Evolutionary conservation across 257 asterid genomes (phyloP).

Genomic region (Primulina tabacum): DNA sequence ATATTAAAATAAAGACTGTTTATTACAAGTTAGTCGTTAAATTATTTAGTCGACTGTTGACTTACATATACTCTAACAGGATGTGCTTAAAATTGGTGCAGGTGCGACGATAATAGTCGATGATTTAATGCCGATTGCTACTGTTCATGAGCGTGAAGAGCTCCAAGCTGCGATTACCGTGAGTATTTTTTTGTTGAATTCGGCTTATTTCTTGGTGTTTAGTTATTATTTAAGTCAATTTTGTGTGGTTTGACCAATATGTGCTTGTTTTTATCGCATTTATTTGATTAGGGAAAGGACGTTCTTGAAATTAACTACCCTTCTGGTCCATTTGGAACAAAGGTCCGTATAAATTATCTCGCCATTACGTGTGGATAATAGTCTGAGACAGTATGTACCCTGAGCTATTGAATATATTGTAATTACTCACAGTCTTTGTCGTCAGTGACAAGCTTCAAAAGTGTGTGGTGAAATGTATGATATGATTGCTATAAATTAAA

Average conservation of each 20-base stretch:
- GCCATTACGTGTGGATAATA: constrained; percentile 1
- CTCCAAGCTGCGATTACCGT: constrained; percentile 83
- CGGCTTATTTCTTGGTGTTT: neutral
- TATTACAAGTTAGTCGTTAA: too few relatives aligned
- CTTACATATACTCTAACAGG: too few relatives aligned
- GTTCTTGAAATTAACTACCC: constrained; percentile 55
- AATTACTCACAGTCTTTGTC: neutral
- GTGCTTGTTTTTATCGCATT: constrained; percentile 4
- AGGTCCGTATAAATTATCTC: constrained; percentile 36
- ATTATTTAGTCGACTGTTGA: too few relatives aligned
- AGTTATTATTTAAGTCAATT: neutral
- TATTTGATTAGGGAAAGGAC: constrained; percentile 44
- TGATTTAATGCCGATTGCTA: constrained; percentile 92
- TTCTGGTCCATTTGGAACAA: constrained; percentile 51
- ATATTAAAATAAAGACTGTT: too few relatives aligned
- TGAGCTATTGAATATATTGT: neutral
- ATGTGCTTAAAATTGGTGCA: constrained; percentile 34
- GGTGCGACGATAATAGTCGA: constrained; percentile 52
- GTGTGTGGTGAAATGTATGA: neutral
- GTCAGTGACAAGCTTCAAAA: neutral
- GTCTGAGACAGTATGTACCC: neutral
- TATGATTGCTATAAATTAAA: neutral
- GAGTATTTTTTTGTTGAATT: constrained; percentile 27
- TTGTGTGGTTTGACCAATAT: constrained; percentile 2
- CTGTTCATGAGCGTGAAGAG: constrained; percentile 98